A percentile compares a stretch with the other conserved stretches of the same genome.
Conservation (phyloP, 768 basidiomycete genomes). For the Clavulina sp. region DNA sequence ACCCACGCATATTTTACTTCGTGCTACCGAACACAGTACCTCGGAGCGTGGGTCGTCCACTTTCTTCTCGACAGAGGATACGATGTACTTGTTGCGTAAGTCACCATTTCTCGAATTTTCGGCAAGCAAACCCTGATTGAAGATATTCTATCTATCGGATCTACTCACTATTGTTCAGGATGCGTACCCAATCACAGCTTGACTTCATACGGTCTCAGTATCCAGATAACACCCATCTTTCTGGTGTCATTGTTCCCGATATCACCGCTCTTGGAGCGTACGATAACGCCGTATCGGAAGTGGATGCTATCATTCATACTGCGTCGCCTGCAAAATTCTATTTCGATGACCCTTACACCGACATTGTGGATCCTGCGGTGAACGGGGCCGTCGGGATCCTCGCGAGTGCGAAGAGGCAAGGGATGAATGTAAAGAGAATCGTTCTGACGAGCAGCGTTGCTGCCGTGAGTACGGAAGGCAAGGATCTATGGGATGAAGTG, state of each 20-base stretch:
- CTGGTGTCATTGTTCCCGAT: slow-evolving; percentile 50
- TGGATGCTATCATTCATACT: slow-evolving; percentile 20
- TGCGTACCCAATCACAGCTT: not conserved
- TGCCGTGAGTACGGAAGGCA: not conserved
- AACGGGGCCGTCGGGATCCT: not conserved
- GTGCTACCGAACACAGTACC: not conserved
- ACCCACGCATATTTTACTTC: not conserved
- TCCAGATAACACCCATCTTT: slow-evolving; percentile 24
- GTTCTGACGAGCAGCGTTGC: not conserved
- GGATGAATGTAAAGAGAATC: not conserved
- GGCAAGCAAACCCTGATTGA: not conserved
- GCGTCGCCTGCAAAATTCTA: slow-evolving; percentile 18
- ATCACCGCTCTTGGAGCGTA: slow-evolving; percentile 27
- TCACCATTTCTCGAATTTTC: no score
- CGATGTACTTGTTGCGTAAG: slow-evolving; percentile 4
- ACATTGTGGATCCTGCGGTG: not conserved
- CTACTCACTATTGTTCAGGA: not conserved
- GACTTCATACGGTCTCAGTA: not conserved
- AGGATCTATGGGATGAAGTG: not conserved
- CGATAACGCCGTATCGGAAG: slow-evolving; percentile 25
- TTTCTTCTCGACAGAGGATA: slow-evolving; percentile 8
- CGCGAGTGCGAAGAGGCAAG: not conserved
- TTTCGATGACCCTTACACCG: slow-evolving; percentile 11
- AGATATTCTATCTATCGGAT: not conserved
- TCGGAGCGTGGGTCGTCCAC: slow-evolving; percentile 9